Evolutionary conservation across 1,139 yeast genomes (phyloP), one percentile per base, ranked within the genome.

Genomic region (Nakaseomyces glabratus): DNA sequence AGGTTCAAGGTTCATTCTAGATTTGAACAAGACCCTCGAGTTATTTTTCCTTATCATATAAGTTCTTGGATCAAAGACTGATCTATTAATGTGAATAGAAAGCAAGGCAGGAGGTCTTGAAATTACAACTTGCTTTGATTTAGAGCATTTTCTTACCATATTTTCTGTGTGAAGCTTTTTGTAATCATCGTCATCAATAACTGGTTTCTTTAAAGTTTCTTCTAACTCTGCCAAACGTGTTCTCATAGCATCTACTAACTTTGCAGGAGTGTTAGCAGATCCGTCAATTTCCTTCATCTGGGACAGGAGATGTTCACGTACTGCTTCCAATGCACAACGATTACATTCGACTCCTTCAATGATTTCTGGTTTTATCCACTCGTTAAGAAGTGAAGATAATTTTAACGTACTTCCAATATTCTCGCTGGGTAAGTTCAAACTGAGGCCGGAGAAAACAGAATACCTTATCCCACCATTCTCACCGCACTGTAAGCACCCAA

Each of bases 261-360:
- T 68, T 6, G 60, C 67, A 5, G 56, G 49, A 11, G 46, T 38
- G 0, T 42, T 33, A 11, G 43, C 38, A 1, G 45, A 45, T 4
- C 40, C 43, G 34, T 57, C 45, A 20, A 63, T 49, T 13, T 54
- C 55, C 3, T 55, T 53, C 2, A 74, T 41, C 42, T 71, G 70
- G 13, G 59, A 65, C 10, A 47, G 40, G 32, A 82, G 60, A 42
- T 72, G 78, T 8, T 66, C 67, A 33, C 61, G 61, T 11, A 84
- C 78, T 40, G 78, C 79, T 19, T 61, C 56, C 45, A 86, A 64
- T 4, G 93, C 90, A 65, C 96, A 86, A 51, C 96, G 68, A 56
- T 86, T 84, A 62, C 96, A 86, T 58, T 85, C 90, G 28, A 86
- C 96, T 35, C 86, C 95, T 46, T 85, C 86, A 42, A 86, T 86